Conservation (phyloP, 257 asterid species). For the Solanum infundibuliforme region DNA sequence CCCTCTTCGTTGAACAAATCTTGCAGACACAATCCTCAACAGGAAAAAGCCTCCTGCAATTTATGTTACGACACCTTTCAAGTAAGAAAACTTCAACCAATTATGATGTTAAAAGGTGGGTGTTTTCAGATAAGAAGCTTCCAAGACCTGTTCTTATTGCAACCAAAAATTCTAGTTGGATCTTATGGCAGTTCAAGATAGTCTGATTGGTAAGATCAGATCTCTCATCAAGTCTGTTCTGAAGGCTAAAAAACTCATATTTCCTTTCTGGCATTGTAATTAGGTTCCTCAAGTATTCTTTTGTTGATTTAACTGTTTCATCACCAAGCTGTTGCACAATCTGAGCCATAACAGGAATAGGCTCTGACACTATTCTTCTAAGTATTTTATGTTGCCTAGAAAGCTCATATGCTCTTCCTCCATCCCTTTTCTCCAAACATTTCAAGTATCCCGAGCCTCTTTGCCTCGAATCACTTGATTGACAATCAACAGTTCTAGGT, state of each 20-base stretch:
- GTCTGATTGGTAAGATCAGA: slow-evolving; percentile 63
- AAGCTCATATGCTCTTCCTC: slow-evolving; percentile 26
- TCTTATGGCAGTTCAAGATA: slow-evolving; percentile 59
- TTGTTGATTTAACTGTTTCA: slow-evolving; percentile 53
- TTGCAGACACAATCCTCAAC: slow-evolving; percentile 90
- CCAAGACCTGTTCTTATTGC: slow-evolving; percentile 62
- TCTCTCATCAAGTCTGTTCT: slow-evolving; percentile 61
- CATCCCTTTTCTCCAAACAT: slow-evolving; percentile 40
- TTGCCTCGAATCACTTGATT: slow-evolving; percentile 35
- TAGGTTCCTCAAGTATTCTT: slow-evolving; percentile 47
- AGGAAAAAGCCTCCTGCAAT: slow-evolving; percentile 63
- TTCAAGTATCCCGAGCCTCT: background rate
- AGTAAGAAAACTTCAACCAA: slow-evolving; percentile 65
- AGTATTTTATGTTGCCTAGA: slow-evolving; percentile 61
- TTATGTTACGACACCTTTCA: slow-evolving; percentile 74
- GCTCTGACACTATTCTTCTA: slow-evolving; percentile 61
- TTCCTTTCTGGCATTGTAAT: slow-evolving; percentile 41
- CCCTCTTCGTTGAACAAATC: slow-evolving; percentile 74
- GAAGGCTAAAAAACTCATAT: slow-evolving; percentile 51
- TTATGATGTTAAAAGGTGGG: slow-evolving; percentile 31
- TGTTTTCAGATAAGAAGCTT: slow-evolving; percentile 40
- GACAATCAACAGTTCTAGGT: background rate
- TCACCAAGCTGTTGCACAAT: slow-evolving; percentile 65
- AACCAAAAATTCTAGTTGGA: slow-evolving; percentile 64
- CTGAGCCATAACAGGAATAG: slow-evolving; percentile 64